These are phyloP conservation scores for Prosopis cineraria DNA, from an alignment of 306 rosid genomes.

Conservation along the genomic window DNA sequence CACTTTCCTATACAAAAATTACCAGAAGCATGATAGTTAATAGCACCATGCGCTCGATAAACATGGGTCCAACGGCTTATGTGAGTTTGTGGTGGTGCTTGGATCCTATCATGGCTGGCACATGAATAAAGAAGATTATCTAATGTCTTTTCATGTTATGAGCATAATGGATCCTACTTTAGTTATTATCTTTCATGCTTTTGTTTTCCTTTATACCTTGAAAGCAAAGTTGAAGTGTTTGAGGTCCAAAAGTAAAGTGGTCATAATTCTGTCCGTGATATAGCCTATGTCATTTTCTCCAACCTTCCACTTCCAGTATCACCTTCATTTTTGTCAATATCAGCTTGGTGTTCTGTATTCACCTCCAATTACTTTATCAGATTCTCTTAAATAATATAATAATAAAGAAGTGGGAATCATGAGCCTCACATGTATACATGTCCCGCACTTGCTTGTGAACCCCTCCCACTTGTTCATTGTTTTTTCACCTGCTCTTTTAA, in stretches of 20 bases:
- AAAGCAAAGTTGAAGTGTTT: slow-evolving; percentile 22
- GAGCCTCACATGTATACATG: slow-evolving; percentile 47
- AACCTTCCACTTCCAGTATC: slow-evolving; percentile 36
- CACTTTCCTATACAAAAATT: slow-evolving; percentile 29
- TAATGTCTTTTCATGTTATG: background rate
- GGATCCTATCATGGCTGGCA: slow-evolving; percentile 26
- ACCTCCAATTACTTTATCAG: slow-evolving; percentile 30
- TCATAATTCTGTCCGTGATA: slow-evolving; percentile 26
- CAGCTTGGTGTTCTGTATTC: slow-evolving; percentile 28
- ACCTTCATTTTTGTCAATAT: slow-evolving; percentile 30
- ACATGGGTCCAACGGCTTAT: slow-evolving; percentile 38
- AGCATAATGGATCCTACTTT: slow-evolving; percentile 39
- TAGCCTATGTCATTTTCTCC: slow-evolving; percentile 39
- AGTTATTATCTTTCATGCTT: background rate
- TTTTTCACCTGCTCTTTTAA: background rate
- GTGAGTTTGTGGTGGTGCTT: slow-evolving; percentile 42
- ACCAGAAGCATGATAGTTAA: slow-evolving; percentile 39
- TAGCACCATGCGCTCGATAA: slow-evolving; percentile 37
- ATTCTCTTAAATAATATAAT: slow-evolving; percentile 25
- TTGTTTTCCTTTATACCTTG: slow-evolving; percentile 1
- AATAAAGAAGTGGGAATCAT: slow-evolving; percentile 16
- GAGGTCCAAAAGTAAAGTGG: slow-evolving; percentile 27
- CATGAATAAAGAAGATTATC: background rate
- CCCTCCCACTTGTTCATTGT: slow-evolving; percentile 32
- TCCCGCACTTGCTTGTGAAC: slow-evolving; percentile 31